Percentiles rank a stretch among this genome's conserved stretches.
These are phyloP conservation scores for Coprinopsis sp. DNA, from an alignment of 768 basidiomycete species.

Conservation along the genomic window DNA sequence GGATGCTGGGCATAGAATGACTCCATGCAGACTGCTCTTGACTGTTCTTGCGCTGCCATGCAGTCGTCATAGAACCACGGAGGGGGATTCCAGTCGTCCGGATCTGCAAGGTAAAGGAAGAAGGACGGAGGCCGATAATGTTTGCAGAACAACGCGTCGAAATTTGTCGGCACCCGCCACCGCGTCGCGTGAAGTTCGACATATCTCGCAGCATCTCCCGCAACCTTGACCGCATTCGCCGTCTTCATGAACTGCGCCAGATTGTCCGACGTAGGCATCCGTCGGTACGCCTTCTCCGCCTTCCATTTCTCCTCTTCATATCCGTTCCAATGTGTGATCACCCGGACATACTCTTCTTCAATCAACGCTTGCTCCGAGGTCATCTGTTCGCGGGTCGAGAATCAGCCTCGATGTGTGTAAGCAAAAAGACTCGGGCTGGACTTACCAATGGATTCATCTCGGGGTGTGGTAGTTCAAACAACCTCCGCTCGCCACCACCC, in stretches of 20 bases:
- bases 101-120: neutral
- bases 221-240: constrained; percentile 1
- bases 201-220: constrained; percentile 2
- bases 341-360: constrained; percentile 7
- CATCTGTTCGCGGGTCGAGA: neutral
- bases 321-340: neutral
- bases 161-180: neutral
- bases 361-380: constrained; percentile 2
- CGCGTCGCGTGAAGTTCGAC: constrained; percentile 4
- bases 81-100: too few relatives aligned
- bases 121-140: neutral
- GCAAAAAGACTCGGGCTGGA: neutral
- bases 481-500: constrained; percentile 1
- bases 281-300: constrained; percentile 3
- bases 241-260: neutral
- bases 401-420: neutral
- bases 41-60: too few relatives aligned
- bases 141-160: constrained; percentile 7
- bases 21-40: too few relatives aligned
- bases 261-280: constrained; percentile 1
- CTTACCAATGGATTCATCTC: constrained; percentile 10
- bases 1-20: too few relatives aligned
- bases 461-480: constrained; percentile 3
- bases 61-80: too few relatives aligned
- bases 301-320: constrained; percentile 7